phyloP scores from a whole-genome alignment of 805 yeast genomes.

The Babjeviella inositovora region DNA sequence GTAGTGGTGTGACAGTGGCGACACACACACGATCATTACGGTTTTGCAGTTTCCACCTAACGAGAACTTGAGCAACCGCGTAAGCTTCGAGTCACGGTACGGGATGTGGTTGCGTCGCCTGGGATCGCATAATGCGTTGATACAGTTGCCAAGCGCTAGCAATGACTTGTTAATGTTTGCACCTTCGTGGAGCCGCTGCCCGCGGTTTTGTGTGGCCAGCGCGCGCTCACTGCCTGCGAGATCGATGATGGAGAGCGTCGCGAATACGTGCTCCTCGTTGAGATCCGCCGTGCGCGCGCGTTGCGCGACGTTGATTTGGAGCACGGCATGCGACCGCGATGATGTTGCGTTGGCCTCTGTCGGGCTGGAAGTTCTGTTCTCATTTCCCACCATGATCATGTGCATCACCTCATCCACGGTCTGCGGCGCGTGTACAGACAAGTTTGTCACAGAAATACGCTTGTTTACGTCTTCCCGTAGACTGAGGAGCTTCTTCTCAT shows the following conservation, averaged over 20 bases:
- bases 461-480: constrained; percentile 60
- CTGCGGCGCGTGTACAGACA: constrained; percentile 44
- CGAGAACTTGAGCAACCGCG: constrained; percentile 75
- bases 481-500: constrained; percentile 26
- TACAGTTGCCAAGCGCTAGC: constrained; percentile 84
- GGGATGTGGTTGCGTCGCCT: constrained; percentile 64
- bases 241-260: constrained; percentile 78
- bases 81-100: constrained; percentile 79
- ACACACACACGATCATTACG: constrained; percentile 88
- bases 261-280: constrained; percentile 52
- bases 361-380: constrained; percentile 67
- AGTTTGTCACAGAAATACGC: constrained; percentile 54
- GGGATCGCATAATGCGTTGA: constrained; percentile 76
- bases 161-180: constrained; percentile 86
- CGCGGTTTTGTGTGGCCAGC: constrained; percentile 73
- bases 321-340: constrained; percentile 86
- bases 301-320: constrained; percentile 63
- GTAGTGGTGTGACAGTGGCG: constrained; percentile 76
- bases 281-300: constrained; percentile 43
- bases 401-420: constrained; percentile 68
- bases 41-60: constrained; percentile 92
- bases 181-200: constrained; percentile 73
- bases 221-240: constrained; percentile 95
- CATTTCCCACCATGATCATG: constrained; percentile 54
- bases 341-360: constrained; percentile 87